phyloP scores from a whole-genome alignment of 2,329 filamentous ascomycete species.

The Fusarium dlaminii region DNA sequence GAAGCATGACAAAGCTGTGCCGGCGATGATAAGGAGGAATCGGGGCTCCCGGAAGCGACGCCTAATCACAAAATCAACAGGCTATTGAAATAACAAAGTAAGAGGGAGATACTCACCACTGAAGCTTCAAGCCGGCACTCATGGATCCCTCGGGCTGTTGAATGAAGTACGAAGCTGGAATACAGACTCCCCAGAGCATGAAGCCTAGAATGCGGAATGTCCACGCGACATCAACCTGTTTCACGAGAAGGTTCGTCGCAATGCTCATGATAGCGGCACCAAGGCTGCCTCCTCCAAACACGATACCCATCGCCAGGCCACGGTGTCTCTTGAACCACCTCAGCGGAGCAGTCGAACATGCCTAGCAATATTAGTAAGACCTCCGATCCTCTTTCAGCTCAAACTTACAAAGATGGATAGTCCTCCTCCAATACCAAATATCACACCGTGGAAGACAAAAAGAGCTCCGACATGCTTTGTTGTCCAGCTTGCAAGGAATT shows the following conservation, averaged over 20 bases:
- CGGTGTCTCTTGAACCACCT: constrained; percentile 43
- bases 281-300: constrained; percentile 44
- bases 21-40: constrained; percentile 38
- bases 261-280: constrained; percentile 45
- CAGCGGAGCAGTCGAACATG: constrained; percentile 38
- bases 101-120: constrained; percentile 30
- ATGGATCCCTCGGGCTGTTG: constrained; percentile 22
- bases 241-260: constrained; percentile 38
- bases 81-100: accelerated
- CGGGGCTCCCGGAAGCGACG: constrained; percentile 40
- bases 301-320: constrained; percentile 43
- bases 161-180: constrained; percentile 43
- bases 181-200: constrained; percentile 44
- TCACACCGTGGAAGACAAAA: constrained; percentile 40
- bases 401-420: constrained; percentile 36
- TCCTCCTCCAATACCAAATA: constrained; percentile 42
- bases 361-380: background rate
- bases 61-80: constrained; percentile 8
- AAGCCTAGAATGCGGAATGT: constrained; percentile 42
- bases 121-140: constrained; percentile 26
- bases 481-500: constrained; percentile 43
- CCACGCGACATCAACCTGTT: constrained; percentile 37
- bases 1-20: constrained; percentile 42
- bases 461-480: constrained; percentile 39
- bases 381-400: accelerated